Percentiles rank a stretch among this genome's conserved stretches.
Conservation (phyloP, 176 grass and related monocot species). For the Bromus sterilis region DNA sequence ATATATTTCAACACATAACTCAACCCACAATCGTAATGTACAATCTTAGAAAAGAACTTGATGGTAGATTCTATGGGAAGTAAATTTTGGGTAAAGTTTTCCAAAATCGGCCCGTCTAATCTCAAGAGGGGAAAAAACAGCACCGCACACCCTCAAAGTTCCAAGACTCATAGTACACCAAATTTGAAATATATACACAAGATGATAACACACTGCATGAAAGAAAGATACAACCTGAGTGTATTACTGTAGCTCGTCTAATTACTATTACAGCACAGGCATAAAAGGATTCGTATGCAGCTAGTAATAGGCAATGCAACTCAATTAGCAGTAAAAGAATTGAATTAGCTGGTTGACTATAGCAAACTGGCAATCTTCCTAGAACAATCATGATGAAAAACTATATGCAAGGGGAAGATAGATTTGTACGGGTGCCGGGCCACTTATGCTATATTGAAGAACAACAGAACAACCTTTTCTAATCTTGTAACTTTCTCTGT, state of each 20-base stretch:
- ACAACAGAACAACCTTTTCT: slow-evolving; percentile 26
- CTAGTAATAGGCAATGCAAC: slow-evolving; percentile 17
- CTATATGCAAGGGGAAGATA: slow-evolving; percentile 23
- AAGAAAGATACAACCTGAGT: background rate
- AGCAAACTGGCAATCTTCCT: background rate
- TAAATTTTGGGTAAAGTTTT: too few species aligned
- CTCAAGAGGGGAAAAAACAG: too few species aligned
- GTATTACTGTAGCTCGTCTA: background rate
- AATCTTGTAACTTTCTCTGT: slow-evolving; percentile 29
- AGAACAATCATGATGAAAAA: slow-evolving; percentile 18
- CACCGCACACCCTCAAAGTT: too few species aligned
- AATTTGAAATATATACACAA: background rate
- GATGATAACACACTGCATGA: background rate
- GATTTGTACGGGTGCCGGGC: background rate
- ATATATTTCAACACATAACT: too few species aligned
- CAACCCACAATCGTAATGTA: too few species aligned
- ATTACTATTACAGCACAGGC: background rate
- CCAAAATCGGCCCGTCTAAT: too few species aligned
- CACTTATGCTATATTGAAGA: slow-evolving; percentile 25
- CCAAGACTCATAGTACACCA: background rate
- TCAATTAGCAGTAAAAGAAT: slow-evolving; percentile 33
- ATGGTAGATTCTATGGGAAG: too few species aligned
- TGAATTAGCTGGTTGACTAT: slow-evolving; percentile 22
- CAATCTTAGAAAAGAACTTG: too few species aligned
- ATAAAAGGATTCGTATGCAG: background rate